A percentile compares a stretch with the other conserved stretches of the same genome.
Conservation (phyloP, 2,329 filamentous ascomycete genomes). For the Fusarium penzigii region DNA sequence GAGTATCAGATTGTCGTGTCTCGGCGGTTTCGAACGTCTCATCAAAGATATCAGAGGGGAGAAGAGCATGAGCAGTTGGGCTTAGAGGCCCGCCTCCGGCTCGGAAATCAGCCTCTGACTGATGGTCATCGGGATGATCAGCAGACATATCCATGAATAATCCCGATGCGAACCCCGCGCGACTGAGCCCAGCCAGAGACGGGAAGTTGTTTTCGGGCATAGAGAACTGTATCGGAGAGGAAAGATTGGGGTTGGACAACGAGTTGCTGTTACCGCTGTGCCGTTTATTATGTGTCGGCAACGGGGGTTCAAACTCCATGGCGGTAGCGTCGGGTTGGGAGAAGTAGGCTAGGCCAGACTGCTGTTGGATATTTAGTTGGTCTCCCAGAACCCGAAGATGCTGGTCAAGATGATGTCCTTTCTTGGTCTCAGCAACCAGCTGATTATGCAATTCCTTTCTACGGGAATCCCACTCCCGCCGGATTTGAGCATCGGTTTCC, state of each 20-base stretch:
- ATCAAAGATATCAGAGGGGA: slow-evolving; percentile 69
- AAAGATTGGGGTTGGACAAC: slow-evolving; percentile 42
- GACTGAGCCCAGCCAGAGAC: slow-evolving; percentile 55
- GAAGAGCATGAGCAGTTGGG: slow-evolving; percentile 71
- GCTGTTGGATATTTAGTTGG: slow-evolving; percentile 47
- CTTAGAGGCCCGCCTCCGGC: slow-evolving; percentile 70
- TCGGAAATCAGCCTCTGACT: slow-evolving; percentile 65
- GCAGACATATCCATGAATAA: slow-evolving; percentile 53
- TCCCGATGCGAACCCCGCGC: slow-evolving; percentile 52
- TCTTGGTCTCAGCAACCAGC: slow-evolving; percentile 49
- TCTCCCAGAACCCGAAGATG: slow-evolving; percentile 48
- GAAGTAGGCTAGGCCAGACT: slow-evolving; percentile 46
- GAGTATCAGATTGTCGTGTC: slow-evolving; percentile 31
- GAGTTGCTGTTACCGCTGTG: slow-evolving; percentile 51
- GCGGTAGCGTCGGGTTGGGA: slow-evolving; percentile 45
- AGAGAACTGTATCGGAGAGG: slow-evolving; percentile 42
- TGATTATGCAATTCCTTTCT: slow-evolving; percentile 54
- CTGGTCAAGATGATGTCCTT: slow-evolving; percentile 46
- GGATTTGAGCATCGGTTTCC: slow-evolving; percentile 51
- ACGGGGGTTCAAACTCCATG: slow-evolving; percentile 49
- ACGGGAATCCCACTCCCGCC: slow-evolving; percentile 56
- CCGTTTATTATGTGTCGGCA: slow-evolving; percentile 46
- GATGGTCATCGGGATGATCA: slow-evolving; percentile 40
- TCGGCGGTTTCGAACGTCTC: slow-evolving; percentile 62
- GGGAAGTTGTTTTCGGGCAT: slow-evolving; percentile 45